phyloP scores from a whole-genome alignment of 2,329 filamentous ascomycete species.

The Diplodia scrobiculata region DNA sequence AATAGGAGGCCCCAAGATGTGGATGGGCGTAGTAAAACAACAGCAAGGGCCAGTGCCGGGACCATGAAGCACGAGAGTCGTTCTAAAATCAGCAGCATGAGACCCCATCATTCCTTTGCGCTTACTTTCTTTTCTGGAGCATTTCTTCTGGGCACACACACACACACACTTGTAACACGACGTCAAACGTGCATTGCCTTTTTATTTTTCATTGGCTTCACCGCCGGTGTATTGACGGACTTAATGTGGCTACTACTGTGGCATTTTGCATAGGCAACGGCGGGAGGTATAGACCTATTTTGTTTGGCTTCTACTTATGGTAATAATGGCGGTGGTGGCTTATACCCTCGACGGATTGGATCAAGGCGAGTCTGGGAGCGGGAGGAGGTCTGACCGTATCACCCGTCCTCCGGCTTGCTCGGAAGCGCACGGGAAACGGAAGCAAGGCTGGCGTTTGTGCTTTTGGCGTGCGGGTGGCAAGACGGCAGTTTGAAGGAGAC shows the following conservation, averaged over 20 bases:
- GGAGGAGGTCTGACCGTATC: background rate
- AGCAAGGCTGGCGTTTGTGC: constrained; percentile 14
- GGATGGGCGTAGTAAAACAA: background rate
- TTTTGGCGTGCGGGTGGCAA: constrained; percentile 4
- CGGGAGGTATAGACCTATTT: constrained; percentile 6
- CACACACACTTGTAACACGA: constrained; percentile 8
- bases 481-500: background rate
- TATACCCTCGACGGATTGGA: constrained; percentile 18
- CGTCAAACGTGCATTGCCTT: background rate
- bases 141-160: background rate
- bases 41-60: background rate
- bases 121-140: constrained; percentile 2
- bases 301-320: background rate
- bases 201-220: background rate
- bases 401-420: constrained; percentile 2
- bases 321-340: constrained; percentile 1
- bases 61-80: constrained; percentile 7
- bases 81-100: constrained; percentile 9
- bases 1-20: constrained; percentile 5
- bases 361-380: background rate
- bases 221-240: background rate
- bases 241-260: background rate
- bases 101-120: constrained; percentile 1
- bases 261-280: background rate
- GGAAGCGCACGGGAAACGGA: background rate